Base-by-base conservation (phyloP, 768 basidiomycete species). In the Cantharellus anzutake region DNA sequence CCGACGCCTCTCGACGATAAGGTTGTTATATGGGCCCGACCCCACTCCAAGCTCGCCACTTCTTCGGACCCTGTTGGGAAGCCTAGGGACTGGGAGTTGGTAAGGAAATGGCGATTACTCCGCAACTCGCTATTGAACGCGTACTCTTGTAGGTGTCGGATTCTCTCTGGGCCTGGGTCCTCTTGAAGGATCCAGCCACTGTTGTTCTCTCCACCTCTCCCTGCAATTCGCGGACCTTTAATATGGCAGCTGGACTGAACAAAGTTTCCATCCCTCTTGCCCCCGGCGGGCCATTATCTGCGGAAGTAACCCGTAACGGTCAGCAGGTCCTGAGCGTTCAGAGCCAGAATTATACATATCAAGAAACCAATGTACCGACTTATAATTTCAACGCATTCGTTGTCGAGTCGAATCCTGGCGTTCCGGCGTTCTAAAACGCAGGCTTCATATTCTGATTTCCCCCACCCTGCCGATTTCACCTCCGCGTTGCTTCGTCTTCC, bases 21-120 rank as follows among this genome's bases (percentile, higher is more conserved):
- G 60, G 72, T 86, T 59, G 70, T 80, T 63, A 75, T 86, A 71
- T 86, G 83, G 82, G 76, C 80, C n/a, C 74, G 86, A n/a, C 78
- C 83, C 3, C 83, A 82, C 64, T 74, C 82, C 7, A 73, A 73
- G 34, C 64, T 71, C 11, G 83, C 82, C 2, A 73, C 80, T n/a
- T 39, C 59, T 4, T 14, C 11, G 11, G 67, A 75, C 65, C 68
- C 74, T 1, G 73, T 83, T 40, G 75, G 75, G 5, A 74, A 67
- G 39, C 85, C 84, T 1, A 70, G 67, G 5, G 81, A 80, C 65
- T 78, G 73, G 61, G 70, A 83, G 62, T 68, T 82, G 64, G 81
- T 82, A 64, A 11, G 79, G 20, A 7, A 37, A 14, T 37, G 14
- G 11, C 52, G 14, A 11, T 14, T 55, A 55, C 11, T 11, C 11